These are phyloP conservation scores for Colletotrichum trifolii DNA, from an alignment of 2,329 filamentous ascomycete species.

Conservation along the genomic window DNA sequence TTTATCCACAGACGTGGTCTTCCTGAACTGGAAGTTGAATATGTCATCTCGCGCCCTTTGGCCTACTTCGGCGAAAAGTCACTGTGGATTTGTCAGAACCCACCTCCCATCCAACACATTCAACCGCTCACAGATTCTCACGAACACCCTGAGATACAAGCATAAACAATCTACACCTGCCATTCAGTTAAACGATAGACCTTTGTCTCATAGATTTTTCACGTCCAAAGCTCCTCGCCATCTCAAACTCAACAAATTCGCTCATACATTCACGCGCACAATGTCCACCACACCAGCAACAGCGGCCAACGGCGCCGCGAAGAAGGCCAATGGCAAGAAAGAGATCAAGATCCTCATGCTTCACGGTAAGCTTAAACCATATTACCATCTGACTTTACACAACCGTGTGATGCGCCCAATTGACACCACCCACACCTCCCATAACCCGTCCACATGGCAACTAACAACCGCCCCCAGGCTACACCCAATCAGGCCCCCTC, in stretches of 20 bases:
- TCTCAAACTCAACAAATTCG: background rate
- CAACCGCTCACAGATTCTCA: background rate
- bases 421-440: background rate
- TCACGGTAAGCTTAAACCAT: slow-evolving; percentile 63
- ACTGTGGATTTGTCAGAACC: slow-evolving; percentile 23
- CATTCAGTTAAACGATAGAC: background rate
- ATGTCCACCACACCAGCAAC: slow-evolving; percentile 23
- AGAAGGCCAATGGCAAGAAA: slow-evolving; percentile 54
- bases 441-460: background rate
- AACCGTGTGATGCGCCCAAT: background rate
- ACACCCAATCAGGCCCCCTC: slow-evolving; percentile 86
- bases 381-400: background rate
- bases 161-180: slow-evolving; percentile 18
- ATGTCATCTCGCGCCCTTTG: slow-evolving; percentile 5
- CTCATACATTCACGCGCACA: slow-evolving; percentile 2
- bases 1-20: background rate
- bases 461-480: slow-evolving; percentile 63
- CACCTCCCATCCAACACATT: slow-evolving; percentile 10
- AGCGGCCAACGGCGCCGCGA: slow-evolving; percentile 39
- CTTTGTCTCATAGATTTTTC: background rate
- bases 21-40: background rate
- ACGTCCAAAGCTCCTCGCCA: background rate
- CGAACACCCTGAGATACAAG: background rate
- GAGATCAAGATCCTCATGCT: slow-evolving; percentile 80
- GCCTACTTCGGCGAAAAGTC: slow-evolving; percentile 30